Evolutionary conservation across 306 rosid genomes (phyloP).

Genomic region (Cucumis melo): DNA sequence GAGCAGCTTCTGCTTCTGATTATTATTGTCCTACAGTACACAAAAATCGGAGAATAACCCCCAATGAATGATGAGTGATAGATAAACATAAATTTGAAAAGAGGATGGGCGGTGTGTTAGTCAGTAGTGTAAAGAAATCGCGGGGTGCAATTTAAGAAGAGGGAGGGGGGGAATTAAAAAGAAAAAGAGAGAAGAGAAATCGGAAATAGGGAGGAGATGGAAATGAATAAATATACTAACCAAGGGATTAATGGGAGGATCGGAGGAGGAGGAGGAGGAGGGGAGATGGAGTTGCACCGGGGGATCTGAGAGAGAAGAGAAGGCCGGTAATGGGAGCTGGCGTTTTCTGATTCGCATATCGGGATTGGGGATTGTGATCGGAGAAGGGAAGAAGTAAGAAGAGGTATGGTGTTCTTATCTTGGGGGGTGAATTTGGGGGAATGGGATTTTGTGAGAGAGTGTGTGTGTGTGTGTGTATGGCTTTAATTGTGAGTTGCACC

Average conservation of each 20-base stretch:
- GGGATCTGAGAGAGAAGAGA: constrained; percentile 70
- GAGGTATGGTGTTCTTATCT: constrained; percentile 8
- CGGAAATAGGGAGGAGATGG: neutral
- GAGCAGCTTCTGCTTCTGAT: neutral
- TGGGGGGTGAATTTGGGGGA: neutral
- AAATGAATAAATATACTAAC: constrained; percentile 26
- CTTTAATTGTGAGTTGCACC: constrained; percentile 63
- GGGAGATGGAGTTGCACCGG: constrained; percentile 57
- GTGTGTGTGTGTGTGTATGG: neutral
- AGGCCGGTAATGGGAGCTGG: constrained; percentile 29
- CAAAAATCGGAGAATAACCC: neutral
- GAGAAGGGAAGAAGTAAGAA: neutral
- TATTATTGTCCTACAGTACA: neutral
- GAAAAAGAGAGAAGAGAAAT: neutral
- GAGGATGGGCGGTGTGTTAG: too few relatives aligned
- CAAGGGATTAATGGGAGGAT: constrained; percentile 12
- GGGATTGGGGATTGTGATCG: neutral
- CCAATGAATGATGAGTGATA: neutral
- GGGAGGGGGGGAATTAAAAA: too few relatives aligned
- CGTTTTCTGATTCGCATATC: constrained; percentile 57
- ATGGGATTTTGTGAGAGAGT: neutral
- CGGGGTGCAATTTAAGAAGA: too few relatives aligned
- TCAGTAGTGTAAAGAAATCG: too few relatives aligned
- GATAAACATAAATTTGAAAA: too few relatives aligned
- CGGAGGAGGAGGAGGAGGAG: constrained; percentile 13